Percentiles rank a stretch among this genome's conserved stretches.
These are phyloP conservation scores for Thalassia testudinum DNA, from an alignment of 116 monocot species.

Conservation along the genomic window DNA sequence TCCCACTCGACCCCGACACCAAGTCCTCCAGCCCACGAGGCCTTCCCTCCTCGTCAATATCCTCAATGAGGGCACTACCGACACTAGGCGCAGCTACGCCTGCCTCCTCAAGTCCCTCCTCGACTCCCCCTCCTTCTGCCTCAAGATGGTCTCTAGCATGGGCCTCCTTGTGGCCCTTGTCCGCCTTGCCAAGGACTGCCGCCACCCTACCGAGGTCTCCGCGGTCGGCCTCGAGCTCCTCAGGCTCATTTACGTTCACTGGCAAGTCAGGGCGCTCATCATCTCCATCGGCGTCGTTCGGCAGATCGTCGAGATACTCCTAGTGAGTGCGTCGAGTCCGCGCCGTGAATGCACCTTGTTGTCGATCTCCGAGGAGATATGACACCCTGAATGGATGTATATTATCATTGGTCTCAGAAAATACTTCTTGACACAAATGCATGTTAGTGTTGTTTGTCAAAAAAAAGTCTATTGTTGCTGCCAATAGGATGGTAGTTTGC, in stretches of 20 bases:
- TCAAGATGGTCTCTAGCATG: slow-evolving; percentile 41
- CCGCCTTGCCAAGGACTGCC: slow-evolving; percentile 32
- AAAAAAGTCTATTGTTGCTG: too few relatives aligned
- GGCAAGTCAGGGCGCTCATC: slow-evolving; percentile 16
- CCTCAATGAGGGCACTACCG: slow-evolving; percentile 44
- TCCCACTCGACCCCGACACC: slow-evolving; percentile 33
- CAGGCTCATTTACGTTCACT: slow-evolving; percentile 29
- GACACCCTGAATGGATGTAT: too few relatives aligned
- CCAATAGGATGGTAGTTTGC: too few relatives aligned
- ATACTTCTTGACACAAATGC: too few relatives aligned
- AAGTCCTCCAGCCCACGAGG: slow-evolving; percentile 59
- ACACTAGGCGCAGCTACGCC: slow-evolving; percentile 46
- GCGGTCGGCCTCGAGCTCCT: slow-evolving; percentile 32
- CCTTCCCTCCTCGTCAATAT: slow-evolving; percentile 64
- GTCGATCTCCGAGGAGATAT: slow-evolving; percentile 22
- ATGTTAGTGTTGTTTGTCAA: too few relatives aligned
- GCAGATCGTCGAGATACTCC: slow-evolving; percentile 38
- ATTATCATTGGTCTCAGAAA: too few relatives aligned
- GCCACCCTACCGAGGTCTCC: slow-evolving; percentile 21
- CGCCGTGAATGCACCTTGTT: slow-evolving; percentile 32
- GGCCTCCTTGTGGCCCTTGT: slow-evolving; percentile 52
- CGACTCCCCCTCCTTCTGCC: slow-evolving; percentile 33
- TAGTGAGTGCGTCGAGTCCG: slow-evolving; percentile 29
- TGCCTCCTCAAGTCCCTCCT: slow-evolving; percentile 29
- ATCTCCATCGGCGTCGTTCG: slow-evolving; percentile 38